Evolutionary conservation across 23 red algal genomes (phyloP).

Genomic region (Gracilaria domingensis): DNA sequence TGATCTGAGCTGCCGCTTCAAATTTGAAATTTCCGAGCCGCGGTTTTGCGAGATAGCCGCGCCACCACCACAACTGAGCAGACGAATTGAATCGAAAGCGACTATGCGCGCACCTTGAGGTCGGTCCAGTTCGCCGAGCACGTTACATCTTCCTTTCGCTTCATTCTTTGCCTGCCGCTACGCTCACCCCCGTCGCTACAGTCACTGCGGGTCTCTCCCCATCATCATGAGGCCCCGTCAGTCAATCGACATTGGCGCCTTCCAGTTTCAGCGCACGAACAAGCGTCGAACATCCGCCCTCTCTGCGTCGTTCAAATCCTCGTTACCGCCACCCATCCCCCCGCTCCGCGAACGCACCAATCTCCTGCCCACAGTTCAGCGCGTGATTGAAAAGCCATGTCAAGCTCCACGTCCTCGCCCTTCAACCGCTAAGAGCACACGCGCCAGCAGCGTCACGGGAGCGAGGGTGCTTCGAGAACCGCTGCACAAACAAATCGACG

Average conservation of each 20-base stretch:
- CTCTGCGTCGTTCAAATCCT: not conserved
- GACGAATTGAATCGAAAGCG: no score
- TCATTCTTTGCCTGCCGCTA: no score
- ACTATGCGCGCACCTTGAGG: no score
- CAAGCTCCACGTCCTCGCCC: not conserved
- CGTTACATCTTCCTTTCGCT: no score
- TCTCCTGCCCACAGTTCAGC: constrained; percentile 1
- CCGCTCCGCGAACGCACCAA: constrained; percentile 28
- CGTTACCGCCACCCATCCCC: not conserved
- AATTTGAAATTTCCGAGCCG: no score
- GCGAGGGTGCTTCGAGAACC: constrained; percentile 1
- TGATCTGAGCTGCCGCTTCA: no score
- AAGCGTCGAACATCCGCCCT: constrained; percentile 15
- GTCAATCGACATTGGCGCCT: constrained; percentile 38
- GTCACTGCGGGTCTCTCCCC: not conserved
- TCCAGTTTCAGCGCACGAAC: constrained; percentile 4
- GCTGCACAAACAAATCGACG: constrained; percentile 20
- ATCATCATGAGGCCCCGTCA: constrained; percentile 15
- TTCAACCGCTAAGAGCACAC: not conserved
- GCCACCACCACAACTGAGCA: no score
- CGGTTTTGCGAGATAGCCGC: no score
- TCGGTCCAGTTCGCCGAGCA: no score
- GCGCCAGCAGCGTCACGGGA: not conserved
- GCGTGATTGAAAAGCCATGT: not conserved
- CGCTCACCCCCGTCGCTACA: no score